These are phyloP conservation scores for Xylariaceae sp. DNA, from an alignment of 2,329 filamentous ascomycete species.

Conservation along the genomic window DNA sequence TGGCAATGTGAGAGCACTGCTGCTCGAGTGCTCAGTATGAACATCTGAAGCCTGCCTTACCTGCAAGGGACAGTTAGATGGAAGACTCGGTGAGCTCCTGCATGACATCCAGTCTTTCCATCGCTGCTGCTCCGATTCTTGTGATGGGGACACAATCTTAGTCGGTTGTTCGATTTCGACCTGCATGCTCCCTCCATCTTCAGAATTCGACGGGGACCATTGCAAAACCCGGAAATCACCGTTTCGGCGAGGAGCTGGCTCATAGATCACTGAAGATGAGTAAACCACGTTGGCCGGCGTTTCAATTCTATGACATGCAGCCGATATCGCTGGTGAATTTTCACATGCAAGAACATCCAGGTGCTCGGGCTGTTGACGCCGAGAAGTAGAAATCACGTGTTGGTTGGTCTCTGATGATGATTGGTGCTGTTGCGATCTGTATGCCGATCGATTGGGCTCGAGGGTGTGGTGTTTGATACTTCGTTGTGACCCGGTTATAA, in stretches of 20 bases:
- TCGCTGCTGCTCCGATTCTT: constrained; percentile 21
- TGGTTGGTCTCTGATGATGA: not conserved
- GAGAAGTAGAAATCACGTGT: not conserved
- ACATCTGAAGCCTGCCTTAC: not conserved
- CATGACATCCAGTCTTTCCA: constrained; percentile 23
- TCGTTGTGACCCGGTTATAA: constrained; percentile 16
- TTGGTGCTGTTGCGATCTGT: not conserved
- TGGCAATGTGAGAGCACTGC: constrained; percentile 17
- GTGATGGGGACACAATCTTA: constrained; percentile 18
- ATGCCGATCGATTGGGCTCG: constrained; percentile 1
- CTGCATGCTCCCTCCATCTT: constrained; percentile 24
- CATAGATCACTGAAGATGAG: constrained; percentile 25
- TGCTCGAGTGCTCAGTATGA: constrained; percentile 1
- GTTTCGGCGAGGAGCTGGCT: constrained; percentile 26
- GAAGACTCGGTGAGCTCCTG: constrained; percentile 3
- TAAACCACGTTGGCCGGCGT: constrained; percentile 22
- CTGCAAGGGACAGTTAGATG: constrained; percentile 2
- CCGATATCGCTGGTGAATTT: not conserved
- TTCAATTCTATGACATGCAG: constrained; percentile 9
- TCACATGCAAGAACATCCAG: not conserved
- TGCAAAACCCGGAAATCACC: constrained; percentile 20
- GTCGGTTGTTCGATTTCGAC: constrained; percentile 26
- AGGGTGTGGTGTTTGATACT: constrained; percentile 20
- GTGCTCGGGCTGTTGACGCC: not conserved
- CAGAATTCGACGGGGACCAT: constrained; percentile 26